These are phyloP conservation scores for Dendrocalamus sinicus DNA, from an alignment of 176 grass and related monocot genomes.

Conservation along the genomic window DNA sequence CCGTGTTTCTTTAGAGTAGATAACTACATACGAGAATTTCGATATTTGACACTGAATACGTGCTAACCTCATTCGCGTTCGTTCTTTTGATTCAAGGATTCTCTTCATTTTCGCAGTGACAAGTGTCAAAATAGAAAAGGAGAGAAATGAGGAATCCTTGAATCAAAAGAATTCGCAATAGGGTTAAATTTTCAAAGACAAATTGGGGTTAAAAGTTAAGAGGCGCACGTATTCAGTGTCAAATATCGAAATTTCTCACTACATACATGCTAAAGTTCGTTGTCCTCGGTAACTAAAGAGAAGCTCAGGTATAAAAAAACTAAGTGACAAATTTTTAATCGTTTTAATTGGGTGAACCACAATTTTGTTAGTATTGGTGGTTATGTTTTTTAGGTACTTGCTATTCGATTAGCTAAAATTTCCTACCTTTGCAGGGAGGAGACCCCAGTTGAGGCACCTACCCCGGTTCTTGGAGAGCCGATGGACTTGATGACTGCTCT, in stretches of 20 bases:
- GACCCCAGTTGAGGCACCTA: constrained; percentile 34
- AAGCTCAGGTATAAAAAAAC: background rate
- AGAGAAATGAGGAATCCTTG: too few species aligned
- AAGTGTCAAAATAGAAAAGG: too few species aligned
- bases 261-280: background rate
- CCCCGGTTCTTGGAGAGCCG: constrained; percentile 63
- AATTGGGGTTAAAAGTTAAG: too few species aligned
- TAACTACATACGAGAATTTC: background rate
- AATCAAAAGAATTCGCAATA: too few species aligned
- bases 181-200: too few species aligned
- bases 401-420: background rate
- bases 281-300: background rate
- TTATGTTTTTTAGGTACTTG: background rate
- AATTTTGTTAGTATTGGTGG: background rate
- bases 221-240: too few species aligned
- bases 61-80: too few species aligned
- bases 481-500: constrained; percentile 83
- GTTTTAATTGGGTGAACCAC: background rate
- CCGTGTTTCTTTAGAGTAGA: background rate
- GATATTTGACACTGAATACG: too few species aligned
- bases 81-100: too few species aligned
- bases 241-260: too few species aligned
- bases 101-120: too few species aligned
- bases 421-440: constrained; percentile 55
- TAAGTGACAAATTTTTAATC: background rate